Evolutionary conservation across 1,139 yeast species (phyloP), one percentile per base, ranked within the genome.

Genomic region (Suhomyces atakaporum): DNA sequence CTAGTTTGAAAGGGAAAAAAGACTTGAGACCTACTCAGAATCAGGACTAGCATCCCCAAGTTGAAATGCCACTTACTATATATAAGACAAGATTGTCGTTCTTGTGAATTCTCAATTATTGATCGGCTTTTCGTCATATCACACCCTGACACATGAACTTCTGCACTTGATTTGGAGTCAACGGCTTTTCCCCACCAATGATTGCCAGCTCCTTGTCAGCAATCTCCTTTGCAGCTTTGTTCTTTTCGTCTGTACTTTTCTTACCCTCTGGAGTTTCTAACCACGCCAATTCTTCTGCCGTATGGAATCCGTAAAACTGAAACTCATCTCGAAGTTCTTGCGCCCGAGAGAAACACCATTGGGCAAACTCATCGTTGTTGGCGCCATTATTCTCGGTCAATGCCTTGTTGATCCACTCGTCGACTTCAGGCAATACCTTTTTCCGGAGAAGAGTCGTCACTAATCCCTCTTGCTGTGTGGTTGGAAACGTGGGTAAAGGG

Each of bases 391-490:
- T 40, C 34, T 52, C 53, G 8, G 65, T 69, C 16, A 66, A 62
- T 2, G 92, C 89, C 13, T 69, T 68, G 12, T 73, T 72, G 11
- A 88, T 77, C 97, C 97, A 89, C 31, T 80, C 86, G 38, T 82
- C 88, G 1, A 90, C 95, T 49, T 89, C 97, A 0, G 97, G 97
- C 10, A 86, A 66, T 33, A 85, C 82, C 56, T 90, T 90, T 58
- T 89, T 92, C 40, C 97, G 73, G 43, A 92, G 63, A 44, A 92
- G 66, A 0, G 97, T 88, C 1, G 95, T 84, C 38, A 90, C 66
- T 32, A 90, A 67, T 2, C 87, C 87, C 53, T 85, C 90, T 44
- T 87, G 92, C 28, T 86, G 84, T 1, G 87, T 75, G 0, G 95
- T 79, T 3, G 97, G 97, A 55, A 90, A 92, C 18, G 73, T 73